These are phyloP conservation scores for Haematococcus sp. DNA, from an alignment of 139 green algal genomes.

Conservation along the genomic window DNA sequence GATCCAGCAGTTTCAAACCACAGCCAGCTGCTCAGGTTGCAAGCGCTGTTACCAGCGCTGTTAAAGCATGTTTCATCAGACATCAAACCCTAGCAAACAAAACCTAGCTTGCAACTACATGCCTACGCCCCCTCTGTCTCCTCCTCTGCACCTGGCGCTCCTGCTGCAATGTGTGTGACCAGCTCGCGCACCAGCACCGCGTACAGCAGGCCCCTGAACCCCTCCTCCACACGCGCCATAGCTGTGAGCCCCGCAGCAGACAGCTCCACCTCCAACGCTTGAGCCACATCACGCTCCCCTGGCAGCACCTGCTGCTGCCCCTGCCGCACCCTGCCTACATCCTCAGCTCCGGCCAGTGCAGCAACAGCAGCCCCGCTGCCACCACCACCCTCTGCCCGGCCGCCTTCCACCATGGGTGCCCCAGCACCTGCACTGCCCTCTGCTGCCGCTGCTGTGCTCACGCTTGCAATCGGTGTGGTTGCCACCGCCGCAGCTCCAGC, in stretches of 20 bases:
- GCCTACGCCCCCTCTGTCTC: not conserved
- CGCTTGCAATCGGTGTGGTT: not conserved
- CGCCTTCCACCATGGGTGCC: not conserved
- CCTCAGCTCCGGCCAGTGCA: not conserved
- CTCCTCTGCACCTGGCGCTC: not conserved
- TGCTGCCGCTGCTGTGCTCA: not conserved
- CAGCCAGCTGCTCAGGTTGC: too few species aligned
- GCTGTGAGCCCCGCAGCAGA: not conserved
- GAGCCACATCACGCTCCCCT: not conserved
- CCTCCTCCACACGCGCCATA: not conserved
- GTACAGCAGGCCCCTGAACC: conserved; percentile 30
- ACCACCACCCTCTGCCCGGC: not conserved
- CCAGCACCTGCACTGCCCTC: not conserved
- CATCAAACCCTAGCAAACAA: too few species aligned
- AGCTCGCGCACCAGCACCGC: conserved; percentile 26
- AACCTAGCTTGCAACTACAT: too few species aligned
- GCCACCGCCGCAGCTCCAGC: not conserved
- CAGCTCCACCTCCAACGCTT: conserved; percentile 13
- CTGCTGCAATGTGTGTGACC: conserved; percentile 17
- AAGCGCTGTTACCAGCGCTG: too few species aligned
- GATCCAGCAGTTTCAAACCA: too few species aligned
- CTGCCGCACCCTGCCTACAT: not conserved
- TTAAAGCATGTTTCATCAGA: too few species aligned
- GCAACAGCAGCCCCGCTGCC: not conserved
- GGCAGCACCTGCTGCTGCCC: not conserved